These are phyloP conservation scores for Geotrichum restrictum DNA, from an alignment of 1,139 yeast species.

Conservation along the genomic window DNA sequence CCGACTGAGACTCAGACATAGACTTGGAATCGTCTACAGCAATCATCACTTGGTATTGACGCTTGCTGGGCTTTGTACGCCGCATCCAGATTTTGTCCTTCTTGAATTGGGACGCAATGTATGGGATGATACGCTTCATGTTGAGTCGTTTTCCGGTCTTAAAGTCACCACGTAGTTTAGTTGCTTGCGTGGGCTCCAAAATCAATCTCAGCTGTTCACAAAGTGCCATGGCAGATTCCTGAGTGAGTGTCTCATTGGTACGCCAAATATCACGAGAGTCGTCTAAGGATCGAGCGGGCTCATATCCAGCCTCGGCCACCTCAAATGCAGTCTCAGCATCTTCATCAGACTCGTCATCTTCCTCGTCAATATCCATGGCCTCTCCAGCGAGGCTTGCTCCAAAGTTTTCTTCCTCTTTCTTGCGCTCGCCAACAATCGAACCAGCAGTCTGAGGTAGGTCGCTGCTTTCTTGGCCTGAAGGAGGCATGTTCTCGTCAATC, in stretches of 20 bases:
- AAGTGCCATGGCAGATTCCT: slow-evolving; percentile 78
- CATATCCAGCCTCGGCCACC: slow-evolving; percentile 41
- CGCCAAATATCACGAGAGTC: slow-evolving; percentile 80
- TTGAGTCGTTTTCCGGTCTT: slow-evolving; percentile 95
- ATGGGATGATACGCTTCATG: slow-evolving; percentile 96
- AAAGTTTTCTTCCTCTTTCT: slow-evolving; percentile 21
- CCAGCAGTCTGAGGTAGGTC: slow-evolving; percentile 22
- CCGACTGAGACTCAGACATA: slow-evolving; percentile 90
- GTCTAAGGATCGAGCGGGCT: slow-evolving; percentile 54
- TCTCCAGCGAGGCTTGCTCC: slow-evolving; percentile 25
- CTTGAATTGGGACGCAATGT: slow-evolving; percentile 94
- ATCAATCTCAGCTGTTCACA: slow-evolving; percentile 92
- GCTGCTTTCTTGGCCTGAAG: slow-evolving; percentile 21
- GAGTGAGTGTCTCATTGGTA: slow-evolving; percentile 74
- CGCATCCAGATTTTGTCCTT: slow-evolving; percentile 98
- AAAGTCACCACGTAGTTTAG: slow-evolving; percentile 91
- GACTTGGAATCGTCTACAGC: slow-evolving; percentile 97
- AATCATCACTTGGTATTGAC: slow-evolving; percentile 96
- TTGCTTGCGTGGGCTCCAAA: slow-evolving; percentile 91
- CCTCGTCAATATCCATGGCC: slow-evolving; percentile 33
- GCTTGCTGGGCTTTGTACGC: slow-evolving; percentile 93
- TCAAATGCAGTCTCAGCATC: slow-evolving; percentile 34
- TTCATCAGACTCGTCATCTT: slow-evolving; percentile 26
- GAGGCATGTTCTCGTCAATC: slow-evolving; percentile 25
- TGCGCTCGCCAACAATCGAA: slow-evolving; percentile 27